These are phyloP conservation scores for Monosporascus sp. DNA, from an alignment of 2,329 filamentous ascomycete genomes.

Conservation along the genomic window DNA sequence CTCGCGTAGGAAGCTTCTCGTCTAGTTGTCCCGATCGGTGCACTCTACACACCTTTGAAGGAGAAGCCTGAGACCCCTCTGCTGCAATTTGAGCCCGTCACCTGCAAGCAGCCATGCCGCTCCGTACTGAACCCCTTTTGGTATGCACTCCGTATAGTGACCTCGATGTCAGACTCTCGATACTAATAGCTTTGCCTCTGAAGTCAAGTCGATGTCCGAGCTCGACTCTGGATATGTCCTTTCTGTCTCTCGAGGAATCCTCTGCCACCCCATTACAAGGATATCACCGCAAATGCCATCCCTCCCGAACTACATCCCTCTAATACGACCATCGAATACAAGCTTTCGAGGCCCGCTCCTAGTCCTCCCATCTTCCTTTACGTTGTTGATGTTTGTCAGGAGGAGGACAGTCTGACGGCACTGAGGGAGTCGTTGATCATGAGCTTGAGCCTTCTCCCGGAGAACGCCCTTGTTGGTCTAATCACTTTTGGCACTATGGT, in stretches of 20 bases:
- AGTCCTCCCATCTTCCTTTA: slow-evolving; percentile 82
- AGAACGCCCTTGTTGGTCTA: slow-evolving; percentile 74
- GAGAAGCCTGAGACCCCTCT: slow-evolving; percentile 86
- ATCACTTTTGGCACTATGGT: slow-evolving; percentile 94
- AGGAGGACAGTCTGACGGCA: slow-evolving; percentile 77
- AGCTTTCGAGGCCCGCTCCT: slow-evolving; percentile 74
- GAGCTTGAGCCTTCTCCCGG: slow-evolving; percentile 75
- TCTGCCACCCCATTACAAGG: slow-evolving; percentile 81
- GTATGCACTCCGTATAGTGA: slow-evolving; percentile 42
- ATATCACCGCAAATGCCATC: slow-evolving; percentile 78
- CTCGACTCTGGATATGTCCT: slow-evolving; percentile 81
- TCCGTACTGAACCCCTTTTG: slow-evolving; percentile 96
- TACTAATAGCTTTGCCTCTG: slow-evolving; percentile 15
- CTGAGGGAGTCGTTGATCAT: slow-evolving; percentile 83
- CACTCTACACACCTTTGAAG: slow-evolving; percentile 91
- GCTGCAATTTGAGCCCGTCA: slow-evolving; percentile 92
- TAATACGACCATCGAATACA: slow-evolving; percentile 88
- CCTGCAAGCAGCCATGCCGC: slow-evolving; percentile 92
- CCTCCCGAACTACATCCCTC: slow-evolving; percentile 75
- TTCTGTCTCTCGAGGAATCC: slow-evolving; percentile 82
- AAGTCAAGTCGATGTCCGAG: slow-evolving; percentile 78
- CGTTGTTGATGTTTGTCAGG: slow-evolving; percentile 83
- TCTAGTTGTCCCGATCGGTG: slow-evolving; percentile 92
- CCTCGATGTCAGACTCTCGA: background rate
- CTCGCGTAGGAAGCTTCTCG: slow-evolving; percentile 75